These are phyloP conservation scores for Populus hybrid DNA, from an alignment of 441 rosid species.

Conservation along the genomic window DNA sequence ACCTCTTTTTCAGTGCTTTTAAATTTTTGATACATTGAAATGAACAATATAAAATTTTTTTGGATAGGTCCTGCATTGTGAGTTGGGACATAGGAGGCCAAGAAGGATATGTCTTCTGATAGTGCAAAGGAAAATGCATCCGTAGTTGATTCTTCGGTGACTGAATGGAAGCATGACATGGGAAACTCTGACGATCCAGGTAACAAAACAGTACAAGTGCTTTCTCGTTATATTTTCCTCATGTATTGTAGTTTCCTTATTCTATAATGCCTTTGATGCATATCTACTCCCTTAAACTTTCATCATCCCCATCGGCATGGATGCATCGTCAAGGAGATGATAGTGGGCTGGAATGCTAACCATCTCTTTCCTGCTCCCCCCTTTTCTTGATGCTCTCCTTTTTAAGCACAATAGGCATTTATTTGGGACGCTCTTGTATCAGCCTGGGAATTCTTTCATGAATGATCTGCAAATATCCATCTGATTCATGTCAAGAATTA, in stretches of 20 bases:
- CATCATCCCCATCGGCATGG: too few relatives aligned
- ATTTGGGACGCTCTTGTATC: neutral
- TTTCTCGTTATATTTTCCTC: too few relatives aligned
- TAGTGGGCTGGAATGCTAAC: too few relatives aligned
- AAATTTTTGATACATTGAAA: neutral
- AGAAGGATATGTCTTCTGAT: conserved; percentile 74
- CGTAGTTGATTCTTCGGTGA: conserved; percentile 81
- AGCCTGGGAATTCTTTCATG: neutral
- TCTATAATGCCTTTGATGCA: too few relatives aligned
- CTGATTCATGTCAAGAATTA: neutral
- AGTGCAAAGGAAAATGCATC: conserved; percentile 79
- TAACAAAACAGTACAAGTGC: conserved; percentile 20
- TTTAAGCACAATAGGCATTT: neutral
- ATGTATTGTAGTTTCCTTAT: too few relatives aligned
- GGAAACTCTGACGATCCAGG: conserved; percentile 74
- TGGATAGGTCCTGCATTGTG: neutral
- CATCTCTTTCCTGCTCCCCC: too few relatives aligned
- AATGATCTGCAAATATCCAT: neutral
- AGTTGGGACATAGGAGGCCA: conserved; percentile 22
- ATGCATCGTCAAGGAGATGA: too few relatives aligned
- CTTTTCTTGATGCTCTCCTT: too few relatives aligned
- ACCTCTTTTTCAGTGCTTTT: neutral
- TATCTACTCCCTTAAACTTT: too few relatives aligned
- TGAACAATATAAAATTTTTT: neutral
- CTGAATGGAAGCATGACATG: conserved; percentile 74